Evolutionary conservation across 2,329 filamentous ascomycete species (phyloP).

Genomic region (Phialophora expanda): DNA sequence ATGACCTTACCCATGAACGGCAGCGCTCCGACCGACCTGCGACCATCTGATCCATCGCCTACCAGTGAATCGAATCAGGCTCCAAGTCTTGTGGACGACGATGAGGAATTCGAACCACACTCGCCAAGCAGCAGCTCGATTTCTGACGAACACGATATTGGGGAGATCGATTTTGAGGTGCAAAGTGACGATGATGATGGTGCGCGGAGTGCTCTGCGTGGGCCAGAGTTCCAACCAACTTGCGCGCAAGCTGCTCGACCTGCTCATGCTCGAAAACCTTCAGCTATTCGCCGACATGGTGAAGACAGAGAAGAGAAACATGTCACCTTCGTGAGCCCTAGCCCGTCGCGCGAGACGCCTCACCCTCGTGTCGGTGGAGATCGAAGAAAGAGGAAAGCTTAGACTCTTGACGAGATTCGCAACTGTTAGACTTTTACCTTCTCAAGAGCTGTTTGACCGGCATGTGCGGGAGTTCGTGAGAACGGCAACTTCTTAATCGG

Average conservation of each 20-base stretch:
- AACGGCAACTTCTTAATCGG: constrained; percentile 2
- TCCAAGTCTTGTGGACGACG: constrained; percentile 79
- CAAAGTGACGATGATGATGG: constrained; percentile 54
- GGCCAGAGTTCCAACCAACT: constrained; percentile 44
- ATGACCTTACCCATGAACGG: constrained; percentile 29
- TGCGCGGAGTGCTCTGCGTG: constrained; percentile 41
- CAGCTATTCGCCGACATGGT: constrained; percentile 41
- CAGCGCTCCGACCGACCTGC: constrained; percentile 16
- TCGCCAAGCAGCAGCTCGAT: constrained; percentile 64
- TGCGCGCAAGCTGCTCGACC: constrained; percentile 45
- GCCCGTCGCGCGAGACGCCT: constrained; percentile 39
- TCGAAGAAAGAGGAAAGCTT: constrained; percentile 29
- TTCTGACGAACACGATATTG: constrained; percentile 58
- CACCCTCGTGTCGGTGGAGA: constrained; percentile 25
- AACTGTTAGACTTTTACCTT: constrained; percentile 22
- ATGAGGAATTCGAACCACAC: constrained; percentile 74
- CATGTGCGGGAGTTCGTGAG: constrained; percentile 20
- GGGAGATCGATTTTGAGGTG: constrained; percentile 57
- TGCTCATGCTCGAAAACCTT: constrained; percentile 44
- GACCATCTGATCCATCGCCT: constrained; percentile 41
- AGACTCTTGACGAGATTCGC: constrained; percentile 5
- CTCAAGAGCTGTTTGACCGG: constrained; percentile 13
- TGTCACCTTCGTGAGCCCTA: constrained; percentile 47
- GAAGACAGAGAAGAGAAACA: constrained; percentile 46
- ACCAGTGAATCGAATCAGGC: constrained; percentile 72